A percentile compares a stretch with the other conserved stretches of the same genome.
Conservation (phyloP, 1,284 basidiomycete genomes). For the Marasmius fiardii region DNA sequence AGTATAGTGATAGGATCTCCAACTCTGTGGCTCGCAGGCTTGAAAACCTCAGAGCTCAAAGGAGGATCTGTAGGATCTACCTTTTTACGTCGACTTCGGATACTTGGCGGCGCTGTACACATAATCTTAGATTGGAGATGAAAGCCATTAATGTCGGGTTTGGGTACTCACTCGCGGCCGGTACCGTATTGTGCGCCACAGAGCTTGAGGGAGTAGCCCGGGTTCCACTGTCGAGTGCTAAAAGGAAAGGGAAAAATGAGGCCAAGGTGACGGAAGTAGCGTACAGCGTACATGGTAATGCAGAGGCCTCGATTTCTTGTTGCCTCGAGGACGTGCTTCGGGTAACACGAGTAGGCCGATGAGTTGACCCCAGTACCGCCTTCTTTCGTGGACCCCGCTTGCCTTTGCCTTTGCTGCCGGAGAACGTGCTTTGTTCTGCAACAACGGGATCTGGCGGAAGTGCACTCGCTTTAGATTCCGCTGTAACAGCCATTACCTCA, state of each 20-base stretch:
- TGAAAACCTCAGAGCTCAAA: too few relatives aligned
- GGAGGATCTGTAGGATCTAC: too few relatives aligned
- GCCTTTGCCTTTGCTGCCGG: background rate
- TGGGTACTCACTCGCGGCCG: background rate
- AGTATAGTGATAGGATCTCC: too few relatives aligned
- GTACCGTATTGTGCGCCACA: background rate
- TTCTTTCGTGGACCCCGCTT: background rate
- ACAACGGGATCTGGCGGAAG: background rate
- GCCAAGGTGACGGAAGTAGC: too few relatives aligned
- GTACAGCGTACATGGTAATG: background rate
- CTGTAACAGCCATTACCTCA: background rate
- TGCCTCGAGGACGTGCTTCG: background rate
- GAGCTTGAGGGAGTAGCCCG: background rate
- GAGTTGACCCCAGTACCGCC: background rate
- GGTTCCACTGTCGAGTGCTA: too few relatives aligned
- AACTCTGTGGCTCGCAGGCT: too few relatives aligned
- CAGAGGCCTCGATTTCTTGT: background rate
- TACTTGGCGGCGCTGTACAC: background rate
- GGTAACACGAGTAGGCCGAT: background rate
- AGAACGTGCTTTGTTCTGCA: background rate
- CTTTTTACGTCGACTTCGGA: background rate
- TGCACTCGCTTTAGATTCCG: background rate
- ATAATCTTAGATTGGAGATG: background rate
- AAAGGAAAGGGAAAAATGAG: background rate
- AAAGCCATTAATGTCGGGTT: background rate